phyloP scores from a whole-genome alignment of 768 basidiomycete genomes.

The Podaxis rugospora region DNA sequence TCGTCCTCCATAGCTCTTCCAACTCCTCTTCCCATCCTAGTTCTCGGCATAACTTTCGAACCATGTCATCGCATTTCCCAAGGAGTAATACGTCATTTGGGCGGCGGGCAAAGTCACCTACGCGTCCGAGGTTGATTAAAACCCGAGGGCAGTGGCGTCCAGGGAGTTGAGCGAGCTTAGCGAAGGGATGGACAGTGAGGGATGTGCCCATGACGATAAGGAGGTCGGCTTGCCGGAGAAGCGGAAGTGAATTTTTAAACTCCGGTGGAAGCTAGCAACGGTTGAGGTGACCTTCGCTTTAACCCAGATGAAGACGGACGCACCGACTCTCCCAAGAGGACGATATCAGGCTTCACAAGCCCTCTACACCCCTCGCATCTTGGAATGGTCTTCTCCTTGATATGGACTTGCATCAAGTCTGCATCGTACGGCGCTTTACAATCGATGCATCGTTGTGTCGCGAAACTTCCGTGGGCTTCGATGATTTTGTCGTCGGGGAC shows the following conservation, averaged over 20 bases:
- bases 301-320: conserved; percentile 18
- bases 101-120: conserved; percentile 57
- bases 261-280: conserved; percentile 57
- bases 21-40: conserved; percentile 76
- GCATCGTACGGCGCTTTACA: conserved; percentile 60
- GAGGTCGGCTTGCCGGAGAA: conserved; percentile 68
- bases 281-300: not conserved
- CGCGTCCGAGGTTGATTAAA: conserved; percentile 82
- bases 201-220: conserved; percentile 92
- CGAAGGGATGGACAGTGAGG: conserved; percentile 83
- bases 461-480: conserved; percentile 97
- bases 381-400: conserved; percentile 62
- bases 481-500: conserved; percentile 71
- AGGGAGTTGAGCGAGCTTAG: conserved; percentile 62
- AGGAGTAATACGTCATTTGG: conserved; percentile 60
- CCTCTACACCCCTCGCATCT: conserved; percentile 65
- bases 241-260: conserved; percentile 56
- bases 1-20: conserved; percentile 48
- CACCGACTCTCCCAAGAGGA: conserved; percentile 86
- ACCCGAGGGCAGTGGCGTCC: conserved; percentile 64
- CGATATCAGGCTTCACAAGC: conserved; percentile 89
- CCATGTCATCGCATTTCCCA: conserved; percentile 68
- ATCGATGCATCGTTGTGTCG: conserved; percentile 75
- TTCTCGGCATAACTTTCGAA: conserved; percentile 54
- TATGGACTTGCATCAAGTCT: conserved; percentile 61